Evolutionary conservation across 2,329 filamentous ascomycete genomes (phyloP).

Genomic region (Penicillium digitatum): DNA sequence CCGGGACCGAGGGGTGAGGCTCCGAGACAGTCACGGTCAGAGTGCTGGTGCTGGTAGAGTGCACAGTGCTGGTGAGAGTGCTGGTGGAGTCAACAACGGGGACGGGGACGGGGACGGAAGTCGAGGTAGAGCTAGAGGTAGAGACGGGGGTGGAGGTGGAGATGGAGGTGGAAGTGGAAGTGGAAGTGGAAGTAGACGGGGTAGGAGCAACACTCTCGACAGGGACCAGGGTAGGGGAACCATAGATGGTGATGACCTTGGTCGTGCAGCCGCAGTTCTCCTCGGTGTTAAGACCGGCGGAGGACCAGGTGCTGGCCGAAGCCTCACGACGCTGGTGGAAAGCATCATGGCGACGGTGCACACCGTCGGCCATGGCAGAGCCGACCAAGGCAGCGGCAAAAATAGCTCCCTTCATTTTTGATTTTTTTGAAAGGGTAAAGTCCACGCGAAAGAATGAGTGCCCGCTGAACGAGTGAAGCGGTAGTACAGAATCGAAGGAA

Average conservation of each 20-base stretch:
- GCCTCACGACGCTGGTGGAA: conserved; percentile 55
- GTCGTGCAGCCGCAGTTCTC: conserved; percentile 67
- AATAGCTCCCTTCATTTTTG: conserved; percentile 74
- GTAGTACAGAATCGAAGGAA: conserved; percentile 24
- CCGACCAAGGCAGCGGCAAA: conserved; percentile 55
- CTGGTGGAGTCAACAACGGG: conserved; percentile 19
- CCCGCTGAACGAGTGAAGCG: conserved; percentile 69
- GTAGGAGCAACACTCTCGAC: conserved; percentile 24
- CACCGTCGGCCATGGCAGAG: conserved; percentile 54
- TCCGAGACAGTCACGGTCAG: conserved; percentile 32
- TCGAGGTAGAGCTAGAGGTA: no score
- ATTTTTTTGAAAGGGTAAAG: conserved; percentile 39
- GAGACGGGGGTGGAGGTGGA: conserved; percentile 24
- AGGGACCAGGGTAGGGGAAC: conserved; percentile 55
- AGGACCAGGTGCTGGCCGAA: conserved; percentile 12
- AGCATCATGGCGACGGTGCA: conserved; percentile 52
- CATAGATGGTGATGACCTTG: conserved; percentile 67
- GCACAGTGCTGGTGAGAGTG: conserved; percentile 30
- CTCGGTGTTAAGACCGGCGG: conserved; percentile 31
- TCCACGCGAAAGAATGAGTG: conserved; percentile 57
- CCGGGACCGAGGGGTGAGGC: conserved; percentile 11
- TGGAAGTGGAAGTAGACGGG: background rate
- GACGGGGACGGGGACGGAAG: no score
- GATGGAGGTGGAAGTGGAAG: background rate
- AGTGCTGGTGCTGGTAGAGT: conserved; percentile 39